Percentiles rank a stretch among this genome's conserved stretches.
Evolutionary conservation across 1,284 basidiomycete genomes (phyloP).

Genomic region (Kalmanozyma brasiliensis): DNA sequence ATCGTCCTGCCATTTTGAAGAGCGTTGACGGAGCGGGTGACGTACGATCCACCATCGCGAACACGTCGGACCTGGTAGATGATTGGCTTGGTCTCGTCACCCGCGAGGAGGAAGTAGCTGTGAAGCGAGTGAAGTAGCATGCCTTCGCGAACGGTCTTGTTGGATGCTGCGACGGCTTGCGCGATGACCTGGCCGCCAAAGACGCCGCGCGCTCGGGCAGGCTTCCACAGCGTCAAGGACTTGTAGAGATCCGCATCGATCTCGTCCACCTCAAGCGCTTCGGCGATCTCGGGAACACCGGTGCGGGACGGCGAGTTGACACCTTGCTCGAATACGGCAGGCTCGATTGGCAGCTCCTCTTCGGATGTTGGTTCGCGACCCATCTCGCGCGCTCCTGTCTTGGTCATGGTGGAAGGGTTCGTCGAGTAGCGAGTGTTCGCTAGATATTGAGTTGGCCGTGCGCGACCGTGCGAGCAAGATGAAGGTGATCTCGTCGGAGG

Average conservation of each 20-base stretch:
- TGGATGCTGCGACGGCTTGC: slow-evolving; percentile 57
- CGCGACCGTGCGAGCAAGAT: not conserved
- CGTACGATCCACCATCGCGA: slow-evolving; percentile 64
- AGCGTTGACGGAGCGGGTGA: slow-evolving; percentile 61
- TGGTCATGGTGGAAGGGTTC: slow-evolving; percentile 24
- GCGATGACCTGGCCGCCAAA: slow-evolving; percentile 66
- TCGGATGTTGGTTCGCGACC: slow-evolving; percentile 52
- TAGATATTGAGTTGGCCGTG: too few species aligned
- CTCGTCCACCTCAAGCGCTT: slow-evolving; percentile 59
- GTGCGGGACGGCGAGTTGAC: slow-evolving; percentile 37
- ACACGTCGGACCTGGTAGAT: slow-evolving; percentile 60
- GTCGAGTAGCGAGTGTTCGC: too few species aligned
- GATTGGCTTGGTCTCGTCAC: slow-evolving; percentile 54
- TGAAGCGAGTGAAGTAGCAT: slow-evolving; percentile 56
- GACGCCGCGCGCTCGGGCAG: slow-evolving; percentile 60
- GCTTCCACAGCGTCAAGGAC: slow-evolving; percentile 58
- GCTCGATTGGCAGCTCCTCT: slow-evolving; percentile 52
- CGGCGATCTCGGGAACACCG: slow-evolving; percentile 35
- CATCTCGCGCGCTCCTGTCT: slow-evolving; percentile 41
- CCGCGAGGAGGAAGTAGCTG: slow-evolving; percentile 63
- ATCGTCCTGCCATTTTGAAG: slow-evolving; percentile 54
- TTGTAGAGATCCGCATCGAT: slow-evolving; percentile 58
- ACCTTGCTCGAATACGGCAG: slow-evolving; percentile 53
- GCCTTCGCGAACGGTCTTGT: slow-evolving; percentile 52
- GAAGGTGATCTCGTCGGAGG: not conserved